These are phyloP conservation scores for Stentor coeruleus DNA, from an alignment of 73 alveolate genomes.

Conservation along the genomic window DNA sequence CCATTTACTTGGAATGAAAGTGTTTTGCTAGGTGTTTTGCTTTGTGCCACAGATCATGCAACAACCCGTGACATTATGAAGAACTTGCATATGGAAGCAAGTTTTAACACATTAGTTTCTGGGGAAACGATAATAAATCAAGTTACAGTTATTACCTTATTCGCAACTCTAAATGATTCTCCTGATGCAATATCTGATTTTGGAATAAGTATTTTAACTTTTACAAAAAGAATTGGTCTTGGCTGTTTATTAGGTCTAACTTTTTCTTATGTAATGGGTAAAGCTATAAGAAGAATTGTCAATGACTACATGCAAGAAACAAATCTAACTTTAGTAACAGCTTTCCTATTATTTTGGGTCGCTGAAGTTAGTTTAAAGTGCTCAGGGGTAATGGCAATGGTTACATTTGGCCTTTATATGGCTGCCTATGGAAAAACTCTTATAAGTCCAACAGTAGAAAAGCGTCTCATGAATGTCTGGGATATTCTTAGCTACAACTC, in stretches of 20 bases:
- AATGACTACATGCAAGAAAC: constrained; percentile 38
- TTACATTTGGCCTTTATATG: constrained; percentile 41
- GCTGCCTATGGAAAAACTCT: constrained; percentile 31
- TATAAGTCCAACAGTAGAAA: constrained; percentile 32
- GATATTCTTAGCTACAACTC: background rate
- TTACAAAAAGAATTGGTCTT: constrained; percentile 27
- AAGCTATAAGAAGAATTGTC: constrained; percentile 36
- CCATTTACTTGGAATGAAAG: constrained; percentile 35
- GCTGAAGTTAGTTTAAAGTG: constrained; percentile 32
- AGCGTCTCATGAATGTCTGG: constrained; percentile 28
- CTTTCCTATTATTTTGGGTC: constrained; percentile 33
- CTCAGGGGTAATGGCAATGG: constrained; percentile 39
- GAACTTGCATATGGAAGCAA: constrained; percentile 33
- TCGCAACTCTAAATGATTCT: constrained; percentile 5
- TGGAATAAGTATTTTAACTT: constrained; percentile 27
- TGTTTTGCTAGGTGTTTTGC: constrained; percentile 35
- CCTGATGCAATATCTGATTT: constrained; percentile 28
- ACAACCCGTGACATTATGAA: constrained; percentile 35
- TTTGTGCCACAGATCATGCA: constrained; percentile 47
- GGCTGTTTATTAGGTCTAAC: constrained; percentile 39
- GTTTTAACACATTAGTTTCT: constrained; percentile 33
- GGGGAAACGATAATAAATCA: constrained; percentile 45
- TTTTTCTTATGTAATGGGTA: constrained; percentile 13
- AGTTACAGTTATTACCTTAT: constrained; percentile 40
- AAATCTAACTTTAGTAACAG: constrained; percentile 34